These are phyloP conservation scores for Geosiphon pyriformis DNA, from an alignment of 192 early-diverging fungal genomes.

Conservation along the genomic window DNA sequence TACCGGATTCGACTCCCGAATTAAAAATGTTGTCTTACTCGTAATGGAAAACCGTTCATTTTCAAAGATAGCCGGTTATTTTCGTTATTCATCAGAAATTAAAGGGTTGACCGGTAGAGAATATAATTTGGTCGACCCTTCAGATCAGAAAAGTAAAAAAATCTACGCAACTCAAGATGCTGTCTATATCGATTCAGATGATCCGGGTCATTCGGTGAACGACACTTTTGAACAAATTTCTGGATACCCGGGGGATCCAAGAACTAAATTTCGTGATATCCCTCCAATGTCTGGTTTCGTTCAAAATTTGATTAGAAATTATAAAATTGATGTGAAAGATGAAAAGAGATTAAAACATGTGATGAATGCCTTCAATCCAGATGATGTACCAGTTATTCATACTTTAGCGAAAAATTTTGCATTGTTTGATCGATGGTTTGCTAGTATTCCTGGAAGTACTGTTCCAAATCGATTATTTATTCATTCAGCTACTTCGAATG, in stretches of 20 bases:
- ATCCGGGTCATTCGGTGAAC: slow-evolving; percentile 18
- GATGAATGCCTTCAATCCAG: slow-evolving; percentile 26
- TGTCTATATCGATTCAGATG: slow-evolving; percentile 20
- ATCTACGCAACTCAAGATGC: slow-evolving; percentile 26
- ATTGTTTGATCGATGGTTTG: slow-evolving; percentile 22
- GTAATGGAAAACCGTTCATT: slow-evolving; percentile 29
- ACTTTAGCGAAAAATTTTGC: slow-evolving; percentile 25
- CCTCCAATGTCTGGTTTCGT: slow-evolving; percentile 28
- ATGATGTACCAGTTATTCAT: slow-evolving; percentile 21
- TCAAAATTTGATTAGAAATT: slow-evolving; percentile 11
- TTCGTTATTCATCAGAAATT: slow-evolving; percentile 20
- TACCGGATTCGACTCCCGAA: no score
- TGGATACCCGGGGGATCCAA: slow-evolving; percentile 7
- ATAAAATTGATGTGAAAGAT: slow-evolving; percentile 8
- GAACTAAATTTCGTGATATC: background rate
- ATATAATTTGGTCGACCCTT: slow-evolving; percentile 26
- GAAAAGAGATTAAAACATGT: slow-evolving; percentile 16
- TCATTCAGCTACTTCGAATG: slow-evolving; percentile 8
- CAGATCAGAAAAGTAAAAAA: slow-evolving; percentile 15
- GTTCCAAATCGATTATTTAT: slow-evolving; percentile 28
- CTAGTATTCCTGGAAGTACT: slow-evolving; percentile 22
- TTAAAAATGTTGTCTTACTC: slow-evolving; percentile 30
- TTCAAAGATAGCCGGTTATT: slow-evolving; percentile 26
- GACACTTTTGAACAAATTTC: slow-evolving; percentile 22
- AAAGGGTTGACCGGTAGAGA: slow-evolving; percentile 24